Conservation (phyloP, 1,284 basidiomycete species). For the Megacollybia platyphylla region DNA sequence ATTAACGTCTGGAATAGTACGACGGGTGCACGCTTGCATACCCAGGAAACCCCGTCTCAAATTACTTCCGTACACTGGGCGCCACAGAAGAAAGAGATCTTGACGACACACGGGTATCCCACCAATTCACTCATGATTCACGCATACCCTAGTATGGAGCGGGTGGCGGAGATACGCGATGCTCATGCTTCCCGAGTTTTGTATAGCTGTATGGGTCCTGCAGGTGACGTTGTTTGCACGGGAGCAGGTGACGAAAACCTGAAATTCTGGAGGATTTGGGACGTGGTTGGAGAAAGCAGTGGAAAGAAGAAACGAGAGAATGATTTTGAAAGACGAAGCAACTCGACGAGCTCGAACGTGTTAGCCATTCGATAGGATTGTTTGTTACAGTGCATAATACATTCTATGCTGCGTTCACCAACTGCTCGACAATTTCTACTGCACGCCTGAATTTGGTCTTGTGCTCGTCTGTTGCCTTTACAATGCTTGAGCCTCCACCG, state of each 20-base stretch:
- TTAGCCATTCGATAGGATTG: conserved; percentile 8
- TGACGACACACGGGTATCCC: conserved; percentile 91
- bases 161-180: conserved; percentile 80
- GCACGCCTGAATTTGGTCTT: conserved; percentile 55
- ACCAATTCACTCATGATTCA: conserved; percentile 61
- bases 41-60: conserved; percentile 77
- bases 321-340: conserved; percentile 14
- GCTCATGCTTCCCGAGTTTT: conserved; percentile 87
- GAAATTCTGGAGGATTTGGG: conserved; percentile 86
- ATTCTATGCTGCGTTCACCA: conserved; percentile 24
- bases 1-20: conserved; percentile 92
- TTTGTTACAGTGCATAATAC: background rate
- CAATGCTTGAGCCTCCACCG: conserved; percentile 31
- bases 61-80: conserved; percentile 90
- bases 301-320: conserved; percentile 36
- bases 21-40: conserved; percentile 80
- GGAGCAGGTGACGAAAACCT: conserved; percentile 90
- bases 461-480: conserved; percentile 42
- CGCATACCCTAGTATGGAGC: conserved; percentile 56
- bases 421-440: conserved; percentile 46
- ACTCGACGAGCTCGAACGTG: conserved; percentile 7
- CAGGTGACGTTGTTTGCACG: conserved; percentile 82
- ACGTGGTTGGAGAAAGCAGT: conserved; percentile 36
- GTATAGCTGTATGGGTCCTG: conserved; percentile 76
- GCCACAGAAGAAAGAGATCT: conserved; percentile 80